These are phyloP conservation scores for Grigorovia humatica DNA, from an alignment of 805 yeast species.

Conservation along the genomic window DNA sequence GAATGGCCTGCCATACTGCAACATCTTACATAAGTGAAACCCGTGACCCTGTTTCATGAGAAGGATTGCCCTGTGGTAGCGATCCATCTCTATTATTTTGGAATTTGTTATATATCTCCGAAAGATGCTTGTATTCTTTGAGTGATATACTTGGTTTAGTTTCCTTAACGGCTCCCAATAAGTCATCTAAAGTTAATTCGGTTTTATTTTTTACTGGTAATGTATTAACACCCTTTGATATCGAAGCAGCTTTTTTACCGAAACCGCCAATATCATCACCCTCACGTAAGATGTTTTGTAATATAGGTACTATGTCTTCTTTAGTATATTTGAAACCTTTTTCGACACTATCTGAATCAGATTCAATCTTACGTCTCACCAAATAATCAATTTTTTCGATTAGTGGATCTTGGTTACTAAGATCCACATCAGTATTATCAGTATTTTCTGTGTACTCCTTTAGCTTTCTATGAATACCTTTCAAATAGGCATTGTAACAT, in stretches of 20 bases:
- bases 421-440: background rate
- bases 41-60: slow-evolving; percentile 76
- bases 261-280: too few species aligned
- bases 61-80: slow-evolving; percentile 77
- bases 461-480: slow-evolving; percentile 67
- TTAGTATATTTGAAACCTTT: too few species aligned
- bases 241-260: too few species aligned
- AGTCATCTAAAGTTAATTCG: slow-evolving; percentile 41
- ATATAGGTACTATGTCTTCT: too few species aligned
- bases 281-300: too few species aligned
- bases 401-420: background rate
- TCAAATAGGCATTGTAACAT: slow-evolving; percentile 81
- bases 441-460: background rate
- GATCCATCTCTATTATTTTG: slow-evolving; percentile 72
- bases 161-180: slow-evolving; percentile 52
- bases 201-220: slow-evolving; percentile 1
- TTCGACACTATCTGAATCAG: too few species aligned
- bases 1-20: background rate
- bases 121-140: slow-evolving; percentile 55
- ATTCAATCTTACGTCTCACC: background rate
- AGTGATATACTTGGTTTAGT: slow-evolving; percentile 85
- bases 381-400: background rate
- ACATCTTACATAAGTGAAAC: slow-evolving; percentile 58
- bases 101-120: slow-evolving; percentile 58
- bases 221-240: too few species aligned